Conservation (phyloP, 2,329 filamentous ascomycete species). For the Ceratocystis colombiana region DNA sequence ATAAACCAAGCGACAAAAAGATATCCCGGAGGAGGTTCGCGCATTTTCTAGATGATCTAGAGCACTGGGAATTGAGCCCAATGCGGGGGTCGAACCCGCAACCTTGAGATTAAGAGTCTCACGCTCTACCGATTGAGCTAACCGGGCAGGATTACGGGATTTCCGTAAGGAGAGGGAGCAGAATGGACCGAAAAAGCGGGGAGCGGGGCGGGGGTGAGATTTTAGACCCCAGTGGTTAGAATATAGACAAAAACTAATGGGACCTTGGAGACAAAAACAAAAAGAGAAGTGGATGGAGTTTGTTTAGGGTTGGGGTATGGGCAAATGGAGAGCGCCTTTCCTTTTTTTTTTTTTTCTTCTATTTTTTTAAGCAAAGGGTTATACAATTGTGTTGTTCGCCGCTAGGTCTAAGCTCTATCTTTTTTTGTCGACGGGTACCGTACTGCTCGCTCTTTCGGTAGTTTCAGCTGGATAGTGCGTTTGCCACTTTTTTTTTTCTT, state of each 20-base stretch:
- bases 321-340: no score
- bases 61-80: conserved; percentile 28
- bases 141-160: conserved; percentile 35
- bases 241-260: no score
- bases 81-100: conserved; percentile 36
- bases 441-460: not conserved
- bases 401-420: no score
- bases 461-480: not conserved
- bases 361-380: no score
- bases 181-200: not conserved
- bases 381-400: no score
- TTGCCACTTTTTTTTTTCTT: not conserved
- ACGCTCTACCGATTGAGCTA: conserved; percentile 66
- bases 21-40: conserved; percentile 3
- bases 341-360: no score
- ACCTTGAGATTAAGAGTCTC: conserved; percentile 52
- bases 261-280: no score
- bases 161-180: not conserved
- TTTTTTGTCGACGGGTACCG: no score
- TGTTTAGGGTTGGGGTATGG: no score
- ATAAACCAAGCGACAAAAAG: not conserved
- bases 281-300: no score
- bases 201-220: not conserved
- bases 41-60: conserved; percentile 18
- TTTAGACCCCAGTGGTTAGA: no score